These are phyloP conservation scores for Capsicum pubescens DNA, from an alignment of 257 asterid species.

Conservation along the genomic window DNA sequence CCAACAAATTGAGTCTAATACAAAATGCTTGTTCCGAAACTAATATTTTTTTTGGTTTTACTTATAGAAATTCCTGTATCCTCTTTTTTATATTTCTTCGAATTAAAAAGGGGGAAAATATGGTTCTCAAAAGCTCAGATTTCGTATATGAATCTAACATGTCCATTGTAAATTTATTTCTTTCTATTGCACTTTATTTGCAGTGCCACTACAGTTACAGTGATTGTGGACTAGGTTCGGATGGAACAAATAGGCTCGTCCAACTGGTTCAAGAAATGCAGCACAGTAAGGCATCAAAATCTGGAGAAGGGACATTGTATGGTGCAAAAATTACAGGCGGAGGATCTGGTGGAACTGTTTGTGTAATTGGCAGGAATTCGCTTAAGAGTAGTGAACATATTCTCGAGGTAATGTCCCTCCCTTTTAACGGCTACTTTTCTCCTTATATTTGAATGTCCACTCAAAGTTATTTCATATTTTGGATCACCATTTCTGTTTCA, in stretches of 20 bases:
- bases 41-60: neutral
- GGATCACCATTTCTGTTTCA: neutral
- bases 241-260: slow-evolving; percentile 87
- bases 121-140: neutral
- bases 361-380: slow-evolving; percentile 81
- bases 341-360: slow-evolving; percentile 94
- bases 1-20: neutral
- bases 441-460: neutral
- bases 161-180: neutral
- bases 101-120: neutral
- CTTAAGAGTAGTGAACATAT: slow-evolving; percentile 76
- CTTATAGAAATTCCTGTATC: neutral
- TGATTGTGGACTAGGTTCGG: slow-evolving; percentile 94
- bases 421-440: neutral
- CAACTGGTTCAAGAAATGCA: slow-evolving; percentile 92
- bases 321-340: slow-evolving; percentile 98
- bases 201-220: slow-evolving; percentile 98
- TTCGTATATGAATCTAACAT: neutral
- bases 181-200: slow-evolving; percentile 15
- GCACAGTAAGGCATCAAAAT: slow-evolving; percentile 60
- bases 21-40: neutral
- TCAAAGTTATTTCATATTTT: neutral
- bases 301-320: slow-evolving; percentile 79
- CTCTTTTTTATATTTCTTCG: neutral
- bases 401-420: slow-evolving; percentile 55